Evolutionary conservation across 228 moss, liverwort and hornwort species (phyloP), one percentile per base, ranked within the genome.

Genomic region (Sphagnum fallax): DNA sequence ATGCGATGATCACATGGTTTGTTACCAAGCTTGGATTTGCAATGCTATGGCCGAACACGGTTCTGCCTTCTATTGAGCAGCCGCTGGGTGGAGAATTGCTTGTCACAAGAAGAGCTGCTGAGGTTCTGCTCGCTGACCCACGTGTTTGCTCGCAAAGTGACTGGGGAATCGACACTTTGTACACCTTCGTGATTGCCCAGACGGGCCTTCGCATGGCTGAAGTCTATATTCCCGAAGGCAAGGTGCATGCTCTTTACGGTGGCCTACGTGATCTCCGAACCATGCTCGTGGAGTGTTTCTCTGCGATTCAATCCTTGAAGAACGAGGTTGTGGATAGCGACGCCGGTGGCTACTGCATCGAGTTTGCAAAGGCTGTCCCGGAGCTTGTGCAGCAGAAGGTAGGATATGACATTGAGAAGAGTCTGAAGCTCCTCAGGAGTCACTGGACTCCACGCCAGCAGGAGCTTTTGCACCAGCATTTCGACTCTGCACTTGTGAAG

Each of bases 1-100:
- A 83, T 62, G 83, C 79, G 50, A 83, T 83, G 79, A 79, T 83
- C 70, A 83, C 83, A 10, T 83, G 83, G 83, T 76, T 83, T 16
- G 83, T 83, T 4, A 83, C 83, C 0, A 83, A 83, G 16, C 50
- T 83, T 5, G 83, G 79, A 0, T 79, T 83, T 53, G 83, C 83
- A 10, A 67, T 83, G 53, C 65, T 83, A 6, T 83, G 83, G 83
- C 83, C 83, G 1, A 73, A 69, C 11, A 73, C 83, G 4, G 49
- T 71, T 32, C 65, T 83, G 6, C 71, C 83, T 6, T 73, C 68
- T 60, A 69, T 83, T 10, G 83, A 83, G 68, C 83, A 83, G 50
- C 83, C 83, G 5, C 69, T 83, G 0, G 83, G 83, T 4, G 83
- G 83, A 8, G 83, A 83, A 51, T 57, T 83, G n/a, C 72, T 83